Conservation (phyloP, 169 alveolate genomes). For the Miamiensis avidus region DNA sequence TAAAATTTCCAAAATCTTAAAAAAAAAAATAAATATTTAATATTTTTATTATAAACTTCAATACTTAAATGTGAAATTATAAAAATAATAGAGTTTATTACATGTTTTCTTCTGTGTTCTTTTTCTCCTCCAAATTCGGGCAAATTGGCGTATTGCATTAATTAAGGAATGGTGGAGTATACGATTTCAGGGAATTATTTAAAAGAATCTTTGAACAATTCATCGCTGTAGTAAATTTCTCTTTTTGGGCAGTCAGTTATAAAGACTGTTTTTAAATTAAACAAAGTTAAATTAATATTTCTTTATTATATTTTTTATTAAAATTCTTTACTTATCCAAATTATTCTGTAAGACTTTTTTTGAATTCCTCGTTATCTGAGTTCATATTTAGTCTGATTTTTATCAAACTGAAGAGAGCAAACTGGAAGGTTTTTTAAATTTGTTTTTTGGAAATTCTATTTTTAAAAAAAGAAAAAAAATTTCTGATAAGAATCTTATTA, state of each 20-base stretch:
- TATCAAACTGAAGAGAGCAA: slow-evolving; percentile 6
- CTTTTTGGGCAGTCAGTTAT: not conserved
- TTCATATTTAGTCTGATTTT: slow-evolving; percentile 14
- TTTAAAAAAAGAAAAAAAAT: not conserved
- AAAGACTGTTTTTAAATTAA: not conserved
- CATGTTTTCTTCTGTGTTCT: slow-evolving; percentile 10
- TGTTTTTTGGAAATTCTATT: slow-evolving; percentile 2
- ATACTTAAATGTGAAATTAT: not conserved
- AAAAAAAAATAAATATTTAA: too few relatives aligned
- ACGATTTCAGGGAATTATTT: slow-evolving; percentile 8
- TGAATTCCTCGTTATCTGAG: not conserved
- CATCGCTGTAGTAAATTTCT: slow-evolving; percentile 9
- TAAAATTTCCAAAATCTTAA: not conserved
- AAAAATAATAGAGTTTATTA: not conserved
- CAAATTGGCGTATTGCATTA: slow-evolving; percentile 3
- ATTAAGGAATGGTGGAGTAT: not conserved
- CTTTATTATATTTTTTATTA: too few relatives aligned
- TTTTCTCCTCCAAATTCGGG: slow-evolving; percentile 8
- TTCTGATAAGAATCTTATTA: not conserved
- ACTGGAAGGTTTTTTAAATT: slow-evolving; percentile 1
- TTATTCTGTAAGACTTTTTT: not conserved
- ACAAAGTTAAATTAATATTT: not conserved
- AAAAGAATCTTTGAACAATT: slow-evolving; percentile 3
- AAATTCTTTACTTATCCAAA: not conserved
- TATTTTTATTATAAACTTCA: not conserved